These are phyloP conservation scores for Tilletia indica DNA, from an alignment of 1,284 basidiomycete genomes.

Conservation along the genomic window DNA sequence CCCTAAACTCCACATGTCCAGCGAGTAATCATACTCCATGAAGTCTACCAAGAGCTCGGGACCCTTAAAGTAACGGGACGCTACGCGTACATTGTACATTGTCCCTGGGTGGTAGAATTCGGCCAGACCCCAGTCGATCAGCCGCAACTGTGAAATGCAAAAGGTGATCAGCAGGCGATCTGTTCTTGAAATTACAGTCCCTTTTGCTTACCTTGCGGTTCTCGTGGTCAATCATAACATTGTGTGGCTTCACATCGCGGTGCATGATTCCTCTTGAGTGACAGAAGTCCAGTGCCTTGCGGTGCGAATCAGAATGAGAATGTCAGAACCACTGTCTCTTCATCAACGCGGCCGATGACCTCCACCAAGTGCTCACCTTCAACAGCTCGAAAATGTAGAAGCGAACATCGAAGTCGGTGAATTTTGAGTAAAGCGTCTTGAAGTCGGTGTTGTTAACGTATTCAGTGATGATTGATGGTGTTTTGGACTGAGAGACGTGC, in stretches of 20 bases:
- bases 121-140: constrained; percentile 98
- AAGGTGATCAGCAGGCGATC: too few species aligned
- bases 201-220: constrained; percentile 72
- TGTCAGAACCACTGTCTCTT: background rate
- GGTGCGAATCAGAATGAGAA: background rate
- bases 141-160: constrained; percentile 66
- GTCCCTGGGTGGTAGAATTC: constrained; percentile 98
- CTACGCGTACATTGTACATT: constrained; percentile 96
- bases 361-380: constrained; percentile 64
- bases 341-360: background rate
- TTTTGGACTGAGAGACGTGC: constrained; percentile 72
- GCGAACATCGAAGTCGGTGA: constrained; percentile 90
- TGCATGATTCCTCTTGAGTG: constrained; percentile 99
- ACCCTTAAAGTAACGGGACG: constrained; percentile 96
- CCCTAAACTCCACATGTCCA: constrained; percentile 96
- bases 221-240: constrained; percentile 99
- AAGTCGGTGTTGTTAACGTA: constrained; percentile 98
- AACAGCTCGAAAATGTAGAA: constrained; percentile 96
- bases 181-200: too few species aligned
- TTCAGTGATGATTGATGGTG: constrained; percentile 96
- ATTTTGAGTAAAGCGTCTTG: constrained; percentile 92
- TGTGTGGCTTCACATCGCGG: constrained; percentile 97
- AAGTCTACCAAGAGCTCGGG: constrained; percentile 96
- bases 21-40: constrained; percentile 87
- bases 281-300: constrained; percentile 91